These are phyloP conservation scores for Adansonia madagascariensis DNA, from an alignment of 441 rosid genomes.

Conservation along the genomic window DNA sequence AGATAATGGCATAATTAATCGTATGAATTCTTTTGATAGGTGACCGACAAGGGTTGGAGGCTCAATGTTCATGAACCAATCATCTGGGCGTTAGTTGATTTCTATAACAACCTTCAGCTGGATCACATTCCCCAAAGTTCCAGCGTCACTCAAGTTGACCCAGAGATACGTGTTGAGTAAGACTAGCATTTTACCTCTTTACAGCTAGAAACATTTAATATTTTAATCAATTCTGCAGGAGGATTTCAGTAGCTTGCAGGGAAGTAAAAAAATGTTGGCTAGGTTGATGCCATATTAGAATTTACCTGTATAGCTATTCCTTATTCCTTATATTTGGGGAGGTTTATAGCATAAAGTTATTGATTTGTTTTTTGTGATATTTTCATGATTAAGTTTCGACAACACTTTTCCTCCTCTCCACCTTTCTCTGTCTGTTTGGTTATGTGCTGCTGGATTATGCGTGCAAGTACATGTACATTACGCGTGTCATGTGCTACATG, in stretches of 20 bases:
- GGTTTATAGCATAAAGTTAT: constrained; percentile 4
- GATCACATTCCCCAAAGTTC: constrained; percentile 80
- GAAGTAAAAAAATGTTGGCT: constrained; percentile 9
- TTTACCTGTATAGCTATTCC: background rate
- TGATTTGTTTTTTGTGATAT: constrained; percentile 4
- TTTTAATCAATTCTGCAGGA: constrained; percentile 14
- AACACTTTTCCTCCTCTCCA: background rate
- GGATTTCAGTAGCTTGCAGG: background rate
- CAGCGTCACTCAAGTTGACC: constrained; percentile 85
- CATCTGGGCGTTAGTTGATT: constrained; percentile 85
- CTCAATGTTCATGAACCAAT: constrained; percentile 97
- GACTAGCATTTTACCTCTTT: constrained; percentile 33
- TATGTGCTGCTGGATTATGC: background rate
- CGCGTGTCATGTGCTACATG: background rate
- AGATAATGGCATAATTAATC: constrained; percentile 26
- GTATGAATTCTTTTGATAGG: constrained; percentile 49
- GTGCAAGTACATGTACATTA: constrained; percentile 1
- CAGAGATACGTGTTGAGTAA: constrained; percentile 93
- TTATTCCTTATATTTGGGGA: background rate
- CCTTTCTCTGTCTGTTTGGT: constrained; percentile 4
- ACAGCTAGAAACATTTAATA: background rate
- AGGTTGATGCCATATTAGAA: constrained; percentile 1
- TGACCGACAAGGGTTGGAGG: constrained; percentile 88
- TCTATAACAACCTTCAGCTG: constrained; percentile 84
- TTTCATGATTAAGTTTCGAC: constrained; percentile 8